A percentile compares a stretch with the other conserved stretches of the same genome.
These are phyloP conservation scores for Saccharomyces hybrid DNA, from an alignment of 1,139 yeast species.

Conservation along the genomic window DNA sequence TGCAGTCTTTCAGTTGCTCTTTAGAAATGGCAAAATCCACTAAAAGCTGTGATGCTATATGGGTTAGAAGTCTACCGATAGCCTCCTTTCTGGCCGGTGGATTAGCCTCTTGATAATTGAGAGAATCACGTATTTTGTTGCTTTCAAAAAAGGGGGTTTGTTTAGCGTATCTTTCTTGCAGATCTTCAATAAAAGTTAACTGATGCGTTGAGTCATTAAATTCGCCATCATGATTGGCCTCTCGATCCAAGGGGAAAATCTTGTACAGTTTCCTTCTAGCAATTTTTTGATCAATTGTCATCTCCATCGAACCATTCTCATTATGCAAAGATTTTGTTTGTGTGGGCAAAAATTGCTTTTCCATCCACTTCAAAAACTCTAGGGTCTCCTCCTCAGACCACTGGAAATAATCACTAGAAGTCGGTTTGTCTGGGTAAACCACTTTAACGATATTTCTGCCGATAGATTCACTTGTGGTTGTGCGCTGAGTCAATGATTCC, in stretches of 20 bases:
- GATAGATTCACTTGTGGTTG: constrained; percentile 5
- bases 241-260: constrained; percentile 20
- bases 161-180: constrained; percentile 19
- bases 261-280: constrained; percentile 26
- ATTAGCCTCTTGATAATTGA: background rate
- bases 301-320: constrained; percentile 6
- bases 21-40: background rate
- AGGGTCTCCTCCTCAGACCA: constrained; percentile 20
- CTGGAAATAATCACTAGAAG: constrained; percentile 1
- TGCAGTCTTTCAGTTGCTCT: background rate
- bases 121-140: background rate
- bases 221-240: background rate
- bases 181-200: constrained; percentile 16
- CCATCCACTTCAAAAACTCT: constrained; percentile 27
- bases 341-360: constrained; percentile 18
- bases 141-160: background rate
- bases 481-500: background rate
- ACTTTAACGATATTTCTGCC: constrained; percentile 7
- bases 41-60: background rate
- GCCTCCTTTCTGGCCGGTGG: background rate
- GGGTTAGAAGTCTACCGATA: background rate
- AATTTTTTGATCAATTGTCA: constrained; percentile 26
- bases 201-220: background rate
- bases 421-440: background rate
- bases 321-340: constrained; percentile 2